Base-by-base conservation (phyloP, 495 filamentous ascomycete genomes). In the Lasiosphaeria miniovina region DNA sequence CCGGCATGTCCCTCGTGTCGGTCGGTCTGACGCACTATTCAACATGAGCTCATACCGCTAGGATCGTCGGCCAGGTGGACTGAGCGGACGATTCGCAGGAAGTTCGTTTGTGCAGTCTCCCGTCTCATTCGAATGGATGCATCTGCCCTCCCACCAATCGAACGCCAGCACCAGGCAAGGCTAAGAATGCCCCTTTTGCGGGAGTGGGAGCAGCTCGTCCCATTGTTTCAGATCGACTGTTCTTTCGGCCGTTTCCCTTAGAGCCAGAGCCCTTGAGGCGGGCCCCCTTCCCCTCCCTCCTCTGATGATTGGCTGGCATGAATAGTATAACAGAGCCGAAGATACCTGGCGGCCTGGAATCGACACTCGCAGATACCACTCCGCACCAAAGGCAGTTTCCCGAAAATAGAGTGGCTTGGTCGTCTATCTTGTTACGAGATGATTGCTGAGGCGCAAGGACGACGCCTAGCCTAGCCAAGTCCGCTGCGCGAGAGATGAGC, bases 61-160 rank as follows among this genome's bases (percentile, higher is more conserved):
- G 61, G 46, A 46, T 60, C 61, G 61, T 50, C 58, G 58, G 52
- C 34, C 31, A 53, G 43, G 56, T 34, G 52, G 58, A 55, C 32
- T 61, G 63, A 60, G 41, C 61, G 57, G 65, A 53, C 51, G 57
- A 61, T 67, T 65, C 36, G 67, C 31, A 52, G 52, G 54, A 62
- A 67, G 54, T 63, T 71, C 67, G 63, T 68, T 72, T 70, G 71
- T 72, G 71, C 71, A 72, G 62, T 62, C 68, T 72, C 60, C 71
- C 71, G 71, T 71, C 67, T 62, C 55, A 58, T 65, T 65, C 60
- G 55, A 70, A 66, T 65, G 61, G 61, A 61, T 66, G 65, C 67
- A 62, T 58, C 55, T 54, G 59, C 41, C 61, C 68, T 68, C 53
- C 65, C 61, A 60, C 68, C 68, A 71, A 67, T 69, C 65, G 64